Base-by-base conservation (phyloP, 495 filamentous ascomycete species). In the Talaromyces nanjingensis region DNA sequence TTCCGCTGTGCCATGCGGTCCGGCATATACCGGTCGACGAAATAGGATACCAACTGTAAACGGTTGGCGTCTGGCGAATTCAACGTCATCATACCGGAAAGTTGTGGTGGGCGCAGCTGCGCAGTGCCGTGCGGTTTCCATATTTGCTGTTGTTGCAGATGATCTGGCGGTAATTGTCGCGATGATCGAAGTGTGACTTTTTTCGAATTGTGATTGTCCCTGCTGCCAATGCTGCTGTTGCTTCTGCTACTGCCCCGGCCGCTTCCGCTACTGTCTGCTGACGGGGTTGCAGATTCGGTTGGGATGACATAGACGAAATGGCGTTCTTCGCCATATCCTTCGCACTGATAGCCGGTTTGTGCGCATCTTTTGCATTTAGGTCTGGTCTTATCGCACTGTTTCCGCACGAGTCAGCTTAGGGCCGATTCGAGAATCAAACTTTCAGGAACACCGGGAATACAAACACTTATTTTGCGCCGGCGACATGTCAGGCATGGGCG, bases 281-380 rank as follows among this genome's bases (percentile, higher is more conserved):
- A 29, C 7, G 45, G 45, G 18, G 27, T 31, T 31, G 60, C 12
- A 25, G 45, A 29, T 14, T 27, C 24, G 29, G 60, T 62, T n/a
- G 60, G 60, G 20, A 62, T 53, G 60, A 62, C 60, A 53, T 62
- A 62, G 42, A 62, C 60, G 27, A 62, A 62, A 53, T 49, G 42
- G 22, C 60, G 60, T 37, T 62, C 60, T 53, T 62, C 60, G 29
- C 60, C 60, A 37, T 62, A 62, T 39, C 60, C 60, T 53, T 62
- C 60, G 60, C 60, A 62, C 29, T 52, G 60, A 37, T 62, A 62
- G 29, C 60, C 60, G 60, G 60, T 62, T 34, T 62, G 60, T 20
- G 12, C 27, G 60, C 60, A 62, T 62, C 60, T 29, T 8, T 62
- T 62, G 60, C 60, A 62, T 29, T 52, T 53, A 4, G 60, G 60